A percentile compares a stretch with the other conserved stretches of the same genome.
Evolutionary conservation across 2,329 filamentous ascomycete species (phyloP).

Genomic region (Penicillium sp.): DNA sequence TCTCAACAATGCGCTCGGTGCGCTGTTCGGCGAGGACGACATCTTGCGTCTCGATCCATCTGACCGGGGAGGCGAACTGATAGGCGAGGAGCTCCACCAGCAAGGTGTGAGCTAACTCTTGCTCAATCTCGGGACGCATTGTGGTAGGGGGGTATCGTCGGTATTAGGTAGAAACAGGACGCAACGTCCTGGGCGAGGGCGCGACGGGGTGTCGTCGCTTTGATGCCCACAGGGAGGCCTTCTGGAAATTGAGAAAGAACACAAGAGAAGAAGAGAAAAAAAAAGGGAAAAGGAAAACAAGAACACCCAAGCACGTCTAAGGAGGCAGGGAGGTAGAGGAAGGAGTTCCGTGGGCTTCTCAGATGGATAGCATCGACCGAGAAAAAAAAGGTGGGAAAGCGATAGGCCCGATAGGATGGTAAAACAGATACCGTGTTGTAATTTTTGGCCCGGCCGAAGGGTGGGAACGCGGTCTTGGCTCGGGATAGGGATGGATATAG

Average conservation of each 20-base stretch:
- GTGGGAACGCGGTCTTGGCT: too few relatives aligned
- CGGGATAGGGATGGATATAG: too few relatives aligned
- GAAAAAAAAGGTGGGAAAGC: constrained; percentile 29
- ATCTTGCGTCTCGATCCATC: constrained; percentile 99
- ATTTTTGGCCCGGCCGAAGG: too few relatives aligned
- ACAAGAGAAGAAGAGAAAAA: constrained; percentile 11
- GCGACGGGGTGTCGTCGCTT: constrained; percentile 19
- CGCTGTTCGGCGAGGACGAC: constrained; percentile 95
- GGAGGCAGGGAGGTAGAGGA: constrained; percentile 12
- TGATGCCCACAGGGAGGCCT: constrained; percentile 10
- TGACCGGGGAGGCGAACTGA: constrained; percentile 96
- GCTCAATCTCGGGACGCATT: constrained; percentile 98
- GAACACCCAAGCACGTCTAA: too few relatives aligned
- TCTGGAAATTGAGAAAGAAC: constrained; percentile 4
- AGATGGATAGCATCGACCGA: constrained; percentile 1
- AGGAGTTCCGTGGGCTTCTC: not conserved
- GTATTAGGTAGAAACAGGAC: constrained; percentile 19
- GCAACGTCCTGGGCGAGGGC: constrained; percentile 14
- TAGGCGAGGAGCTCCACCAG: constrained; percentile 98
- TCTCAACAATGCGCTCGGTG: constrained; percentile 95
- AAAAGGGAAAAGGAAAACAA: constrained; percentile 17
- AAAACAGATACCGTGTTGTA: constrained; percentile 19
- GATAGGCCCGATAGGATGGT: constrained; percentile 18
- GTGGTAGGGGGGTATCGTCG: constrained; percentile 40
- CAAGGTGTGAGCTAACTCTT: constrained; percentile 97